Evolutionary conservation across 352 stramenopile species (phyloP), one percentile per base, ranked within the genome.

Genomic region (Phytopythium sindhum): DNA sequence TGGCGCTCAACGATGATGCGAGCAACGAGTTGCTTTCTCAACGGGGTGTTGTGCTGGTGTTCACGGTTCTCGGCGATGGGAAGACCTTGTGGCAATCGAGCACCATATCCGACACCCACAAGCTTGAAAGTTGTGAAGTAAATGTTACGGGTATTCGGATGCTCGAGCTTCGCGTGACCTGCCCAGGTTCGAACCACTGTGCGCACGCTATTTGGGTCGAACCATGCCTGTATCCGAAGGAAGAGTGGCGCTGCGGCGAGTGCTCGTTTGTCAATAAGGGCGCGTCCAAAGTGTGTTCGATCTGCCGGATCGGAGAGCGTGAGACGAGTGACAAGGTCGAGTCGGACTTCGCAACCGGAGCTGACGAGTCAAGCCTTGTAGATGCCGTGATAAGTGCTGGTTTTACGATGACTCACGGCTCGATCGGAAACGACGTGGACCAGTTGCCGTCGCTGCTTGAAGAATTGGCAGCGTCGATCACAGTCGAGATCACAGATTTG

Each of bases 171-270:
- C 78, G 73, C 28, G 84, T 87, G 15, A 80, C 72, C 4, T 96
- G 88, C 41, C 44, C 75, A 14, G 88, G 85, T 2, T 93, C 82
- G 10, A 95, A 96, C 63, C 74, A 90, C 23, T 91, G 78, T 56
- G 86, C 85, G 0, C 85, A 95, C 53, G 83, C 88, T 15, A 67
- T 96, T 37, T 96, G 85, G 84, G 69, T 96, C 17, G 86, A 95
- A 60, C 86, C 88, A 50, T 84, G 75, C 31, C 69, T 93, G 59
- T 71, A 82, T 54, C 65, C 81, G 37, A 57, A 92, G 28, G 70
- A 91, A 42, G 84, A 96, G 39, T 96, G 88, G 88, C 53, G 57
- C 15, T 96, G 88, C 50, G 62, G 31, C 0, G 73, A 83, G 53
- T 96, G 88, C 37, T 70, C 70, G n/a, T 82, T 87, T 47, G 57